phyloP scores from a whole-genome alignment of 2,329 filamentous ascomycete genomes.

The Rachicladosporium sp. region DNA sequence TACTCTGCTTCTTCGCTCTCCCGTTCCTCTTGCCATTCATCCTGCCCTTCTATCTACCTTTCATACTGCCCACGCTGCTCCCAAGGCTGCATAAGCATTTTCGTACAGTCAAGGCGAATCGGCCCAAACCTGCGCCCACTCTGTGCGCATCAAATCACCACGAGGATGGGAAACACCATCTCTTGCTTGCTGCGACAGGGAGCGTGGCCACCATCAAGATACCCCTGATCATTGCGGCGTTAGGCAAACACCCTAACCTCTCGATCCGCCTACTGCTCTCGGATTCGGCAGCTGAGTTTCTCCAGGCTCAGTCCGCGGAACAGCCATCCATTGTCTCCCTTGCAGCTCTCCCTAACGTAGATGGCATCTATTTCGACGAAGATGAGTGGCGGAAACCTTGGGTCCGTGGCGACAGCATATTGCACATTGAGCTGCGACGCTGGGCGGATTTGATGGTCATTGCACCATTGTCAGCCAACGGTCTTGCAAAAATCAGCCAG shows the following conservation, averaged over 20 bases:
- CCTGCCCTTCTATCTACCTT: no score
- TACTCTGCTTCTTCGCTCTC: no score
- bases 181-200: slow-evolving; percentile 55
- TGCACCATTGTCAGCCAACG: slow-evolving; percentile 72
- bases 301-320: slow-evolving; percentile 61
- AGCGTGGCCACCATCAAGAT: slow-evolving; percentile 82
- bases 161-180: slow-evolving; percentile 44
- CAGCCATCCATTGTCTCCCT: slow-evolving; percentile 58
- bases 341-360: slow-evolving; percentile 53
- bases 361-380: slow-evolving; percentile 68
- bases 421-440: slow-evolving; percentile 79
- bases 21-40: no score
- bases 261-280: slow-evolving; percentile 82
- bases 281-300: slow-evolving; percentile 58
- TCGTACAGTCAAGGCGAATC: no score
- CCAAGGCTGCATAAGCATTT: no score
- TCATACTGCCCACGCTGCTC: no score
- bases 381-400: slow-evolving; percentile 76
- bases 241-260: slow-evolving; percentile 43
- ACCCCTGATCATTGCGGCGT: slow-evolving; percentile 37
- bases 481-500: slow-evolving; percentile 67
- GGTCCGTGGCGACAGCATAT: slow-evolving; percentile 63
- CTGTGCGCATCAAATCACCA: slow-evolving; percentile 25
- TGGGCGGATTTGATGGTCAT: slow-evolving; percentile 74
- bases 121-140: slow-evolving; percentile 1